Conservation (phyloP, 2,329 filamentous ascomycete genomes). For the Aureobasidium sp. region DNA sequence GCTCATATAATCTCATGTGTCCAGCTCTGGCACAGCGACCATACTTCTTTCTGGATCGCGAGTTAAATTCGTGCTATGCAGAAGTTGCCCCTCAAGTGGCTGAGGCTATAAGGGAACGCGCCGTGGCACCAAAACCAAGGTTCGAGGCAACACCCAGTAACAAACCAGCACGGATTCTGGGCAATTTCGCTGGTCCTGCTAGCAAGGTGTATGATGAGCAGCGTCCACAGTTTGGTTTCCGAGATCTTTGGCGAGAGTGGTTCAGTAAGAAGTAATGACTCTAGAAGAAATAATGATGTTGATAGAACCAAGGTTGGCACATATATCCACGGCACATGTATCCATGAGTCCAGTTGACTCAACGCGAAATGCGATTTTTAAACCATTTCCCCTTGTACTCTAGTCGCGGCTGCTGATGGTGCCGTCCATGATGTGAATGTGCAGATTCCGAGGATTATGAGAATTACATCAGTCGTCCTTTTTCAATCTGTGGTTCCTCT, state of each 20-base stretch:
- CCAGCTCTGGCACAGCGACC: constrained; percentile 88
- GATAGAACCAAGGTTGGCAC: neutral
- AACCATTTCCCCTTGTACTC: neutral
- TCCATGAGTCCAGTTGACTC: too few relatives aligned
- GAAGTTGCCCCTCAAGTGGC: constrained; percentile 76
- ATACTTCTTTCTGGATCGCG: constrained; percentile 77
- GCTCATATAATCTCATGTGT: constrained; percentile 92
- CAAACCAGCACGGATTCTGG: constrained; percentile 50
- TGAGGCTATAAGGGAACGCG: constrained; percentile 63
- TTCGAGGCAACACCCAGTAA: constrained; percentile 39
- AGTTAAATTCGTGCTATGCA: constrained; percentile 73
- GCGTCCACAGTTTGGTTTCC: constrained; percentile 73
- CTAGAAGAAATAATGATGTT: too few relatives aligned
- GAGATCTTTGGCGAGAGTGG: constrained; percentile 82
- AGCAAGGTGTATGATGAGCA: constrained; percentile 67
- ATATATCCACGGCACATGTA: neutral
- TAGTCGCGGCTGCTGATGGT: neutral
- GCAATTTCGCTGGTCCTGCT: constrained; percentile 50
- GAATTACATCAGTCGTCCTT: constrained; percentile 18
- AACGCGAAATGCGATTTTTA: neutral
- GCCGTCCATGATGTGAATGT: neutral
- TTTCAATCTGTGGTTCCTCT: constrained; percentile 49
- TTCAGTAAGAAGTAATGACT: constrained; percentile 33
- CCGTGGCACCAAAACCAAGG: constrained; percentile 41
- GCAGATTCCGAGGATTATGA: neutral